phyloP scores from a whole-genome alignment of 257 asterid genomes.

The Lavandula angustifolia region DNA sequence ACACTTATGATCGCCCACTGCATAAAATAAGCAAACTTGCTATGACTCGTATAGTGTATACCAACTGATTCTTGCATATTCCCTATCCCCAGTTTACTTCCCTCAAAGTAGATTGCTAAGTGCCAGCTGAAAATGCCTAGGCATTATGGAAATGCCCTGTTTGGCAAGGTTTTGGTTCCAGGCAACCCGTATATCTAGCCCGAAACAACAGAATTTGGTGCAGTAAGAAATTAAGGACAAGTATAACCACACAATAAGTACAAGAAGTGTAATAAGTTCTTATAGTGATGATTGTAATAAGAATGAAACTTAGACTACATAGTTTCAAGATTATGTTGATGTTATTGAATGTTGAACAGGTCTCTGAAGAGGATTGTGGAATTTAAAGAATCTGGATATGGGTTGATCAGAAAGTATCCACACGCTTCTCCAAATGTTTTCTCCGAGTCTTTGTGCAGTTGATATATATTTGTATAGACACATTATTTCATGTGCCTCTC shows the following conservation, averaged over 20 bases:
- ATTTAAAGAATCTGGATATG: slow-evolving; percentile 13
- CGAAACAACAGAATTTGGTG: neutral
- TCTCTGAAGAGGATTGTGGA: slow-evolving; percentile 36
- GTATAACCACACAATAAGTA: too few relatives aligned
- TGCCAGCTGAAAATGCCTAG: neutral
- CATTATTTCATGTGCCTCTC: slow-evolving; percentile 24
- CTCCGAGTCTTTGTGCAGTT: slow-evolving; percentile 23
- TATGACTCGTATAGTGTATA: neutral
- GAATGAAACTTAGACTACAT: too few relatives aligned
- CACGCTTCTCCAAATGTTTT: slow-evolving; percentile 21
- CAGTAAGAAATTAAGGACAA: neutral
- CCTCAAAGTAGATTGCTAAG: neutral
- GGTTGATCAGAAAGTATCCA: slow-evolving; percentile 16
- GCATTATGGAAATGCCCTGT: too few relatives aligned
- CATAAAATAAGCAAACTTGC: slow-evolving; percentile 6
- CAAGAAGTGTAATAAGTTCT: neutral
- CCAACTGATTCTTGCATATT: neutral
- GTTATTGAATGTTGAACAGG: slow-evolving; percentile 33
- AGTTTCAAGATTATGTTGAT: neutral
- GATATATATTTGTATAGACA: slow-evolving; percentile 20
- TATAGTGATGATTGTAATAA: neutral
- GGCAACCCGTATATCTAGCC: neutral
- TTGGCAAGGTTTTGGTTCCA: too few relatives aligned
- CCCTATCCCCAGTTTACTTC: neutral
- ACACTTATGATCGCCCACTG: neutral